Evolutionary conservation across 2,329 filamentous ascomycete genomes (phyloP), one percentile per base, ranked within the genome.

Genomic region (Cladosporium sp.): DNA sequence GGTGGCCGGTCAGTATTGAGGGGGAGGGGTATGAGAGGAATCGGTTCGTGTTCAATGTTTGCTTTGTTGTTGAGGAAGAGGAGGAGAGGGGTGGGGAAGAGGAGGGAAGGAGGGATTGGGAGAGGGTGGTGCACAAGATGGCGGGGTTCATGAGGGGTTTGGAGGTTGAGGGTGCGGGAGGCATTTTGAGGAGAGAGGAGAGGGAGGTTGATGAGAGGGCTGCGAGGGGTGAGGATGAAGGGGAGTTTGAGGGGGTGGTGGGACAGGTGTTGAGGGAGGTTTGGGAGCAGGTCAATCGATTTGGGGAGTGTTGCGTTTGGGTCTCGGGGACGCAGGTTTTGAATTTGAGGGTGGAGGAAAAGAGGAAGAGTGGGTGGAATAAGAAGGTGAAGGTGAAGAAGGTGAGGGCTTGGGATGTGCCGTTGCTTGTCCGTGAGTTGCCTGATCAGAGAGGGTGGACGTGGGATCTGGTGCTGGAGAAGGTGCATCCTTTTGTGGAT

Each of bases 31-130:
- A 88, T 64, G 89, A 90, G 71, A 97, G 98, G 75, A 88, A 90
- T 74, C 89, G 95, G 66, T 98, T 97, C 82, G 97, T 97, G 75
- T 99, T 98, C 86, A 98, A 98, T 78, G 97, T 98, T 75, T 93
- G 92, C 66, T 83, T 98, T 53, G 90, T 97, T 31, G 83, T 97
- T 59, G 86, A 90, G 60, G 85, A 88, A 65, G 26, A 56, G 4
- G 91, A 96, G 91, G 76, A 86, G 86, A 57, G 89, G 89, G 40
- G 96, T 92, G 76, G 72, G 71, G 67, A 72, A 77, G 35, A 37
- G 37, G 37, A n/a, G 18, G 5, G 37, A 37, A 5, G 91, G 95
- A 58, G 90, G 89, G 37, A 96, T 92, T 77, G 74, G 72, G 67
- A 73, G 78, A 89, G 89, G 69, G 91, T 98, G 35, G 92, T 97